phyloP scores from a whole-genome alignment of 257 asterid species.

The Petrea volubilis region DNA sequence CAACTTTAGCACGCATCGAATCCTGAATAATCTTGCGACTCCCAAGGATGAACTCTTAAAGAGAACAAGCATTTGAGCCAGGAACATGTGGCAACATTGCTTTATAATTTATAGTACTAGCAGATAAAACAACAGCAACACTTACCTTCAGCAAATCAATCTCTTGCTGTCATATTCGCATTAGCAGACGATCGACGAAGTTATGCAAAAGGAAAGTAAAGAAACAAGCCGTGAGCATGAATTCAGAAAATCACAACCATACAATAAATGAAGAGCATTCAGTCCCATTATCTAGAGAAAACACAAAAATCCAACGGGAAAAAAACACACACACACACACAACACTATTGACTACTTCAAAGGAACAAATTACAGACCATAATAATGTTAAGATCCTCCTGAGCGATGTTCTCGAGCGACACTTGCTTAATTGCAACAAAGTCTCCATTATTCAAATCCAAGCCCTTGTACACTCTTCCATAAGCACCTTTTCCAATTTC shows the following conservation, averaged over 20 bases:
- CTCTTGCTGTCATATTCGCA: slow-evolving; percentile 79
- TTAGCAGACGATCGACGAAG: slow-evolving; percentile 3
- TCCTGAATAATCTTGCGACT: slow-evolving; percentile 3
- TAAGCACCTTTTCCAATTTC: slow-evolving; percentile 99
- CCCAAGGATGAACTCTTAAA: neutral
- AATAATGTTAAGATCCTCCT: slow-evolving; percentile 82
- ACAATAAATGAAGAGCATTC: neutral
- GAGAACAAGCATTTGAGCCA: neutral
- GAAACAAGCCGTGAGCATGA: slow-evolving; percentile 22
- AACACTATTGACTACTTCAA: neutral
- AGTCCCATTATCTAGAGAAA: slow-evolving; percentile 10
- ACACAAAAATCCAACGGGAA: neutral
- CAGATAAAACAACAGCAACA: slow-evolving; percentile 14
- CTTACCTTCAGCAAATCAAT: slow-evolving; percentile 93
- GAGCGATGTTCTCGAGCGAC: slow-evolving; percentile 90
- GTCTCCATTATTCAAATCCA: slow-evolving; percentile 97
- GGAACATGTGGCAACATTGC: no score
- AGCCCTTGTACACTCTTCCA: slow-evolving; percentile 96
- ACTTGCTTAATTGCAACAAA: slow-evolving; percentile 98
- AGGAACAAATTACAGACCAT: slow-evolving; percentile 48
- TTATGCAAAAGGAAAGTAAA: slow-evolving; percentile 15
- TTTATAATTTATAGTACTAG: neutral
- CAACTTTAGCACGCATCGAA: slow-evolving; percentile 13
- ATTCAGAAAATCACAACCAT: slow-evolving; percentile 20
- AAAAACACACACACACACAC: neutral